Percentiles rank a stretch among this genome's conserved stretches.
Evolutionary conservation across 1,284 basidiomycete species (phyloP).

Genomic region (Hemileia vastatrix): DNA sequence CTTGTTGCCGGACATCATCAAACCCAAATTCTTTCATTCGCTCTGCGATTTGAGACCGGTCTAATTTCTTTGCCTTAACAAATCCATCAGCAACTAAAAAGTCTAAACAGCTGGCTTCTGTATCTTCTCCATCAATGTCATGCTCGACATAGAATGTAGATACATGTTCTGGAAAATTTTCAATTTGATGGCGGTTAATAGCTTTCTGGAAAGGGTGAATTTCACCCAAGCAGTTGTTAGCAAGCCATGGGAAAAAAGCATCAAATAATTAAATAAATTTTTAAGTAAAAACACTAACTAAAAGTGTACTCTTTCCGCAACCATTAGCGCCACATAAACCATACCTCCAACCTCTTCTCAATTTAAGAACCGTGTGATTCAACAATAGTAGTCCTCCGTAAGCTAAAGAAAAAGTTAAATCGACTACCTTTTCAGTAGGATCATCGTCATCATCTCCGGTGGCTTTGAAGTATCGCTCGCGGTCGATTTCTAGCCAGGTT

Average conservation of each 20-base stretch:
- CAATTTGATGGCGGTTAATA: conserved; percentile 42
- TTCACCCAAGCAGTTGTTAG: too few species aligned
- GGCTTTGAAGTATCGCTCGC: conserved; percentile 48
- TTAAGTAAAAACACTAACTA: conserved; percentile 49
- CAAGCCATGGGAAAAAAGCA: conserved; percentile 66
- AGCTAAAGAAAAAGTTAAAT: conserved; percentile 88
- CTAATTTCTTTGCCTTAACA: conserved; percentile 46
- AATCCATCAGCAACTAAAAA: conserved; percentile 39
- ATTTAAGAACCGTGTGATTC: conserved; percentile 84
- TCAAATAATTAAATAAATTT: neutral
- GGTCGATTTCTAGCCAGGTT: conserved; percentile 68
- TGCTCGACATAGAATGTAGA: conserved; percentile 44
- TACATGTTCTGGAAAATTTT: conserved; percentile 39
- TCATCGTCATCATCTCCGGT: conserved; percentile 64
- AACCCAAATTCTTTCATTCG: conserved; percentile 84
- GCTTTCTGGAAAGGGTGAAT: conserved; percentile 26
- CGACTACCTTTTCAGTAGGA: conserved; percentile 62
- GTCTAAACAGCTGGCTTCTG: conserved; percentile 33
- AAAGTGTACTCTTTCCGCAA: conserved; percentile 88
- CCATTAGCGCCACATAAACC: conserved; percentile 94
- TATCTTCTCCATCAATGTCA: conserved; percentile 42
- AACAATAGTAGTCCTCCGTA: conserved; percentile 91
- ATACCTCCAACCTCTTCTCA: conserved; percentile 83
- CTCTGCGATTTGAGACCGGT: conserved; percentile 52
- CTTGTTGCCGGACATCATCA: conserved; percentile 71